Base-by-base conservation (phyloP, 2,329 filamentous ascomycete genomes). In the Pseudovirgaria hyperparasitica region DNA sequence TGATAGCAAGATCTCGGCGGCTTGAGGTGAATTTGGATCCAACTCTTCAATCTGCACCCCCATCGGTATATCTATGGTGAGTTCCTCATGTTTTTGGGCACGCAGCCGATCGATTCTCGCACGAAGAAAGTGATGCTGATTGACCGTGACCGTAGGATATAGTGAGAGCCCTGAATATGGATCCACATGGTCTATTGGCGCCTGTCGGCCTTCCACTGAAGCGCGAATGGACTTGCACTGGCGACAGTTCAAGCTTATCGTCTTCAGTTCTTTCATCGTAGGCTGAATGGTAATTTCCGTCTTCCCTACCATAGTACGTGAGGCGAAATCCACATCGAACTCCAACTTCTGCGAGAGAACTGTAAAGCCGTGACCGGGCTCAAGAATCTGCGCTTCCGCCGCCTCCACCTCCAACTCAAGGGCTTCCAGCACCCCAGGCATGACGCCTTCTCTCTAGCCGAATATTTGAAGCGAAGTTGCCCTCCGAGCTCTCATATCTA, bases 271-370 rank as follows among this genome's bases (percentile, higher is more conserved):
- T 34, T 61, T 60, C 32, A 61, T 57, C 31, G 67, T 62, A 12
- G 74, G 74, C 39, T 79, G 76, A 28, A 96, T 72, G 16, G 76
- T 79, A 40, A 98, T 79, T 40, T 86, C 78, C 6, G 81, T 82
- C 36, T 71, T 77, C 26, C 90, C 90, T 34, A 70, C 75, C 44
- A 96, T 60, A 45, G 66, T 70, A 54, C 76, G 77, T 28, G 70
- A 71, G 37, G 70, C 67, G 50, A 98, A 92, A 57, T 92, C 81
- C 48, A 98, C 65, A 43, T 96, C 86, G 33, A 98, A 65, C 43
- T 85, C 77, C 26, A 98, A 76, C 50, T 82, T 81, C 57, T 96
- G 87, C 56, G 85, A 78, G 29, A 82, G 67, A 31, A 96, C 62
- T 25, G 62, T 62, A 44, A 67, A 74, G 16, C 41, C 41, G 39